Evolutionary conservation across 2,329 filamentous ascomycete genomes (phyloP), one percentile per base, ranked within the genome.

Genomic region (Xylariaceae sp.): DNA sequence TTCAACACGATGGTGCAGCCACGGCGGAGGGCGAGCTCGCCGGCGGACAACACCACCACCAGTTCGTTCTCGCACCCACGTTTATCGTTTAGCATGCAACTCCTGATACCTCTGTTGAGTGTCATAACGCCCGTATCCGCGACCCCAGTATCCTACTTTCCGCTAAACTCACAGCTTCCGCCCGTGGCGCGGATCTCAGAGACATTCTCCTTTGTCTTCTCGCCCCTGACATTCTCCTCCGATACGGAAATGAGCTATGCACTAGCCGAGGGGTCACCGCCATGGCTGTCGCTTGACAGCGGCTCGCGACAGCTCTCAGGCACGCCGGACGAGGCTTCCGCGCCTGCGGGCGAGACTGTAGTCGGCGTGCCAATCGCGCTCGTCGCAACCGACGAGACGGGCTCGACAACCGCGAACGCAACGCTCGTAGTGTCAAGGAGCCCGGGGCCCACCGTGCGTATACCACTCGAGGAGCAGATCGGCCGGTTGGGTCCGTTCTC

Each of bases 101-200:
- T 57, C 32, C n/a, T 33, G n/a, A 44, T 54, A 44, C 26, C 46
- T 24, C 37, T 60, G n/a, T 15, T 58, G 8, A 57, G 75, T 50
- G 32, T 67, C 33, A 41, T 50, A 6, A 60, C 58, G 23, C 60
- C 72, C 27, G 69, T 68, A n/a, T 59, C 53, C 30, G 70, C 74
- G 46, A 65, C 70, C 15, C 81, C 81, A 9, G 64, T 70, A 20
- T 66, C 78, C 41, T 74, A 77, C 40, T 93, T 92, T 63, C 91
- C 91, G 1, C 79, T 96, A 70, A 95, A 94, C 72, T 86, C 89
- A 2, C 92, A 96, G 70, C 81, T 95, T 1, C 91, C 91, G 26
- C 87, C 88, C 3, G 87, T 92, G 47, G 91, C 90, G 16, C 82
- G 88, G 60, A 77, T 89, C 54, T 82, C 81, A 33, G 68, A 86